A percentile compares a stretch with the other conserved stretches of the same genome.
Conservation (phyloP, 768 basidiomycete species). For the Lentinula aciculospora region DNA sequence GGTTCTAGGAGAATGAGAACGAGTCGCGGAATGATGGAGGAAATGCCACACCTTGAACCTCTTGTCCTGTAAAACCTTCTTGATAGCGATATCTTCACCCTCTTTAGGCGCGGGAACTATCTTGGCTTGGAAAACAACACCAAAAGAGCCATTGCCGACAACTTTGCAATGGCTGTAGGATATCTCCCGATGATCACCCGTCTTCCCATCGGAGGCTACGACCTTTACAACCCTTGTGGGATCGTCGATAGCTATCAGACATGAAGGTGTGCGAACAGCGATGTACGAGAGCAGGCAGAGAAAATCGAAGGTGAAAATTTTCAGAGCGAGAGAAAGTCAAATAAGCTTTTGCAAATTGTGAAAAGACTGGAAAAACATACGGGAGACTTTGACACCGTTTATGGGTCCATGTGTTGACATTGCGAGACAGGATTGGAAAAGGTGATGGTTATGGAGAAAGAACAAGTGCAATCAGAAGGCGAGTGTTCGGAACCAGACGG, state of each 20-base stretch:
- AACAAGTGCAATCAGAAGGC: slow-evolving; percentile 3
- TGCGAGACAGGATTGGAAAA: slow-evolving; percentile 15
- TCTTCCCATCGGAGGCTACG: slow-evolving; percentile 91
- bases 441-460: background rate
- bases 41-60: slow-evolving; percentile 88
- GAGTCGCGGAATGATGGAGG: background rate
- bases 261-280: slow-evolving; percentile 26
- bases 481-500: background rate
- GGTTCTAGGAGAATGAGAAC: slow-evolving; percentile 57
- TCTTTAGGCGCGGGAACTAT: slow-evolving; percentile 63
- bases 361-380: slow-evolving; percentile 41
- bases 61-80: slow-evolving; percentile 99
- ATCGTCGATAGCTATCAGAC: slow-evolving; percentile 75
- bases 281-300: slow-evolving; percentile 20
- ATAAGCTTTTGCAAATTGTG: slow-evolving; percentile 7
- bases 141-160: slow-evolving; percentile 98
- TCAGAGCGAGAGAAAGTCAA: background rate
- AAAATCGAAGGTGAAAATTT: slow-evolving; percentile 11
- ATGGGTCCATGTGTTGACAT: slow-evolving; percentile 79
- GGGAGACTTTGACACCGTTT: slow-evolving; percentile 83
- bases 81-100: slow-evolving; percentile 93
- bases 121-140: slow-evolving; percentile 96
- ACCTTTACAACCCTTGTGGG: slow-evolving; percentile 96
- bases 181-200: slow-evolving; percentile 81
- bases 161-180: slow-evolving; percentile 98